Conservation (phyloP, 192 early-diverging fungal species). For the Umbelopsis sp. region DNA sequence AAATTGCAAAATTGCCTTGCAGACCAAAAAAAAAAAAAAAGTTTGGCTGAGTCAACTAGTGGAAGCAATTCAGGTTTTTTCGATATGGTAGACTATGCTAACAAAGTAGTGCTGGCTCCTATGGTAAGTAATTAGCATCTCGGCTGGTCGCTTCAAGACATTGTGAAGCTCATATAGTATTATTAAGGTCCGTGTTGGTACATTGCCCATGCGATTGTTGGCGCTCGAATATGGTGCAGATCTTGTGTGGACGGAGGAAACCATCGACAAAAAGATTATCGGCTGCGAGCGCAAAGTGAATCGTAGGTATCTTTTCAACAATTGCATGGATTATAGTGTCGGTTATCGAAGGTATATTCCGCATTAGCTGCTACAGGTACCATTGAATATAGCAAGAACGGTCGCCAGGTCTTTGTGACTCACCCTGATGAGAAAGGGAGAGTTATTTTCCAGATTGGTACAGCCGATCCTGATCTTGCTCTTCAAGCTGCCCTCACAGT, state of each 20-base stretch:
- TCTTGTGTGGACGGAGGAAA: conserved; percentile 88
- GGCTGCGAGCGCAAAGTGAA: conserved; percentile 75
- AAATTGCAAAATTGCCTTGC: background rate
- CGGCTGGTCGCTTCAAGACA: background rate
- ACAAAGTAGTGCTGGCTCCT: conserved; percentile 86
- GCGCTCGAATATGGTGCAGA: conserved; percentile 92
- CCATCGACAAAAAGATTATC: conserved; percentile 85
- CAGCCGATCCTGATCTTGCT: conserved; percentile 83
- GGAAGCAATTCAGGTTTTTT: background rate
- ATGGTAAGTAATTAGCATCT: conserved; percentile 66
- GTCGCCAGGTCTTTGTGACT: conserved; percentile 67
- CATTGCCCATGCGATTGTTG: conserved; percentile 86
- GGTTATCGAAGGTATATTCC: background rate
- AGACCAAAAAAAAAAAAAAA: background rate
- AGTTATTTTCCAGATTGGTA: conserved; percentile 94
- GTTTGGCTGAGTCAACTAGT: background rate
- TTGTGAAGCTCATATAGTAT: background rate
- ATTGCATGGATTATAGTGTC: background rate
- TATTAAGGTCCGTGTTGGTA: conserved; percentile 77
- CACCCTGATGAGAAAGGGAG: conserved; percentile 74
- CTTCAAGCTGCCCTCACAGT: conserved; percentile 82
- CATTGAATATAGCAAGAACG: conserved; percentile 75
- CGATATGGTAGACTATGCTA: conserved; percentile 41
- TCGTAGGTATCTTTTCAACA: conserved; percentile 42
- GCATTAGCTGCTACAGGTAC: conserved; percentile 63